Evolutionary conservation across 805 yeast genomes (phyloP).

Genomic region (Saccharomycopsis microspora): DNA sequence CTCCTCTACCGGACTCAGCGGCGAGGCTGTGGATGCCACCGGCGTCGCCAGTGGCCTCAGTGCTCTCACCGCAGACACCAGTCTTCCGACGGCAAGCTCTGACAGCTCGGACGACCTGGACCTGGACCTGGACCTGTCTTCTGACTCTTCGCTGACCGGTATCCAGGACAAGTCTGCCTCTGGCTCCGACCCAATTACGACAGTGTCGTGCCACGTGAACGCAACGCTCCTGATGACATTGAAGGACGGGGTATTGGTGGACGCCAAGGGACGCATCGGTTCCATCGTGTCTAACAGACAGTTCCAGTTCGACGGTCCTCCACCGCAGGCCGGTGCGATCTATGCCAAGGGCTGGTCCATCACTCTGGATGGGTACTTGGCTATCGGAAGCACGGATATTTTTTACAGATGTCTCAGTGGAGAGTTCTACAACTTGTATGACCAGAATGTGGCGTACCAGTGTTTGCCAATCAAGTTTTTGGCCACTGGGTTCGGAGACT

Average conservation of each 20-base stretch:
- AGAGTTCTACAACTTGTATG: constrained; percentile 56
- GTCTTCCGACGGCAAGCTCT: background rate
- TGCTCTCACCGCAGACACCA: background rate
- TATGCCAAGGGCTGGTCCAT: constrained; percentile 56
- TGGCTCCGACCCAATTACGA: constrained; percentile 16
- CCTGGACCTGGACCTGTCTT: background rate
- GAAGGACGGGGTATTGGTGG: constrained; percentile 38
- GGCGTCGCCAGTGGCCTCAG: constrained; percentile 1
- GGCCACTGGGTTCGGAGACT: constrained; percentile 12
- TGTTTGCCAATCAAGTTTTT: constrained; percentile 35
- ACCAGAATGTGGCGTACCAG: constrained; percentile 39
- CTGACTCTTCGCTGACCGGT: background rate
- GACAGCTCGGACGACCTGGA: background rate
- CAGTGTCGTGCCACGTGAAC: constrained; percentile 28
- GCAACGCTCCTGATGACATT: constrained; percentile 42
- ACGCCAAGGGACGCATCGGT: constrained; percentile 50
- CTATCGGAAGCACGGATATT: constrained; percentile 41
- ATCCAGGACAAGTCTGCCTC: background rate
- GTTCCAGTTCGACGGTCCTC: constrained; percentile 71
- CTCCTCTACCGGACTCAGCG: background rate
- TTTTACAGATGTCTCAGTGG: constrained; percentile 62
- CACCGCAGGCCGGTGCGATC: constrained; percentile 61
- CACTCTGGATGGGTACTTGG: constrained; percentile 41
- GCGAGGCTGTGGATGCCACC: background rate
- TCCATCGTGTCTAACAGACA: constrained; percentile 65